Base-by-base conservation (phyloP, 176 grass and related monocot species). In the Raddia distichophylla region DNA sequence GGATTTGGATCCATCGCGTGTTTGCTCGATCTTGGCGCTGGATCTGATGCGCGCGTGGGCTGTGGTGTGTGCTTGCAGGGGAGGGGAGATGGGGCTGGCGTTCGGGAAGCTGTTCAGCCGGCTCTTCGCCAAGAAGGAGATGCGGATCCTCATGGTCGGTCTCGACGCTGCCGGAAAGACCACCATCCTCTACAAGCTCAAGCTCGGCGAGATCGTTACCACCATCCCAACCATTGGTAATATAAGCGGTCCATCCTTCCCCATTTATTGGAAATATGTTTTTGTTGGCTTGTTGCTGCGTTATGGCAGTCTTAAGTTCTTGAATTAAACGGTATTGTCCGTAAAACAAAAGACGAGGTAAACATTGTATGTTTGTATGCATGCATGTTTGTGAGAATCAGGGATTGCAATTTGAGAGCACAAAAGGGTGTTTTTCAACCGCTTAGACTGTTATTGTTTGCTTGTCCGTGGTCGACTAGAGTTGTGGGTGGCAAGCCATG, bases 121-220 rank as follows among this genome's bases (percentile, higher is more conserved):
- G 47, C 87, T 93, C 1, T 93, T 93, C 73, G 91, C 87, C 37
- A 93, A 93, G 91, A 90, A 90, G 84, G 87, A 93, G 87, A 93
- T 93, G 87, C 71, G 87, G 75, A 93, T 93, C 57, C 83, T 93
- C 69, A 93, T 93, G 91, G 91, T 93, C 17, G 91, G 91, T 0
- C 91, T 93, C 51, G 91, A 90, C 48, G 90, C 90, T 18, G 87
- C 91, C 78, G 91, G 91, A 67, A 93, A 93, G 68, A 93, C 91
- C 76, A 93, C 91, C 80, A 93, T 93, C 71, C 91, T 93, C 59
- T 93, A 93, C 87, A 93, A 93, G 80, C 84, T 93, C 69, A 93
- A 93, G 84, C 91, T 93, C 20, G 91, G 91, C 75, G 88, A 94
- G 88, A 94, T 94, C 69, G 84, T 93, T 74, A 93, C 91, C 70